These are phyloP conservation scores for Rasamsonia emersonii DNA, from an alignment of 2,329 filamentous ascomycete species.

Conservation along the genomic window DNA sequence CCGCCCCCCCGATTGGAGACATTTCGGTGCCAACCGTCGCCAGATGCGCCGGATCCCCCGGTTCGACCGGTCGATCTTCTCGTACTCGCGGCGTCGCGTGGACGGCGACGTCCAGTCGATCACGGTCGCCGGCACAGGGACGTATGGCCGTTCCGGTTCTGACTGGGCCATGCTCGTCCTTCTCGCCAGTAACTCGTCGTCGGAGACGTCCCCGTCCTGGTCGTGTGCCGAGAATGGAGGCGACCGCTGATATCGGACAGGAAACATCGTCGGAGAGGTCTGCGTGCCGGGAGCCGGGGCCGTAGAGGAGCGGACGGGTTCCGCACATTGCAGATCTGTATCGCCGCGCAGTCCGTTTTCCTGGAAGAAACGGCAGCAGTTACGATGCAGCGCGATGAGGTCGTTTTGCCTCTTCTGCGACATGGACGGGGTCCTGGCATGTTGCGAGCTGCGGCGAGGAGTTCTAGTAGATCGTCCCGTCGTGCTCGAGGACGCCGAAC, in stretches of 20 bases:
- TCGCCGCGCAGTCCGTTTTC: constrained; percentile 6
- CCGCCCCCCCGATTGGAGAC: constrained; percentile 27
- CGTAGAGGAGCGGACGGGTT: no score
- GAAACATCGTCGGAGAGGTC: constrained; percentile 5
- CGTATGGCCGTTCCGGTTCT: constrained; percentile 6
- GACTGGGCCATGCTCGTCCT: constrained; percentile 3
- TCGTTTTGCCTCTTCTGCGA: constrained; percentile 20
- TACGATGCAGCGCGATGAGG: constrained; percentile 27
- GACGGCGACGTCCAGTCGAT: constrained; percentile 40
- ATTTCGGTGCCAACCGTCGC: constrained; percentile 32
- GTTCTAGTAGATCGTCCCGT: constrained; percentile 27
- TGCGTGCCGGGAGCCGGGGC: not conserved
- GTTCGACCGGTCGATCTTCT: constrained; percentile 46
- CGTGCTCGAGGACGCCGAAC: constrained; percentile 27
- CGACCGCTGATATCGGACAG: constrained; percentile 5
- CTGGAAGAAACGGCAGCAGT: constrained; percentile 34
- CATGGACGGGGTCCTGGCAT: no score
- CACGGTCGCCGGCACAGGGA: constrained; percentile 28
- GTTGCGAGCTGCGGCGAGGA: no score
- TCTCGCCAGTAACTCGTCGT: constrained; percentile 5
- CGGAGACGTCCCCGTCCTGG: constrained; percentile 6
- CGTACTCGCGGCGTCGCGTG: constrained; percentile 36
- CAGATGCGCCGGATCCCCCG: constrained; percentile 35
- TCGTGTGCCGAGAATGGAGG: constrained; percentile 1
- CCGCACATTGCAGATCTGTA: no score